These are phyloP conservation scores for Camelina neglecta DNA, from an alignment of 345 rosid genomes.

Conservation along the genomic window DNA sequence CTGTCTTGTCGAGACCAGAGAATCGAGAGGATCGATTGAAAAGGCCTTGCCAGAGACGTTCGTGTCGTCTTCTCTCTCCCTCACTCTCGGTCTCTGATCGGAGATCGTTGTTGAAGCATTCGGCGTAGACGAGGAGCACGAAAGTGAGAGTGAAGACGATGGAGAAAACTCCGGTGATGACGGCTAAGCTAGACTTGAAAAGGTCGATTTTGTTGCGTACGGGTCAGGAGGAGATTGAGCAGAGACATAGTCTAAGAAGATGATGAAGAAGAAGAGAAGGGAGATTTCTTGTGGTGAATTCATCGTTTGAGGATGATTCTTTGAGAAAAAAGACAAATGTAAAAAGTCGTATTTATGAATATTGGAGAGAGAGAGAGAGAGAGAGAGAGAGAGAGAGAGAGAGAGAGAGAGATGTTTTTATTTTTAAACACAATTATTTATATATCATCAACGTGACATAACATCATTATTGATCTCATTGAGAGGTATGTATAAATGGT, in stretches of 20 bases:
- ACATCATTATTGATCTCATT: slow-evolving; percentile 32
- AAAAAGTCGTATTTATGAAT: slow-evolving; percentile 11
- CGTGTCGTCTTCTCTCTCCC: neutral
- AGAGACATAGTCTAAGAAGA: slow-evolving; percentile 33
- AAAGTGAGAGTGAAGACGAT: slow-evolving; percentile 67
- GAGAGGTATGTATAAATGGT: slow-evolving; percentile 28
- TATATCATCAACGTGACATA: slow-evolving; percentile 36
- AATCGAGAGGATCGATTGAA: slow-evolving; percentile 50
- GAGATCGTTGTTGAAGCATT: slow-evolving; percentile 57
- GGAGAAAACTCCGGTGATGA: slow-evolving; percentile 70
- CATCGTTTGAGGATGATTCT: slow-evolving; percentile 23
- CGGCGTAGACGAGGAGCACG: slow-evolving; percentile 68
- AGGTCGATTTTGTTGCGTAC: slow-evolving; percentile 37
- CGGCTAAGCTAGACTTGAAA: slow-evolving; percentile 77
- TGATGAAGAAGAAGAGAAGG: slow-evolving; percentile 16
- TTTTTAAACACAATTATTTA: no score
- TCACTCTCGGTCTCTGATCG: slow-evolving; percentile 35
- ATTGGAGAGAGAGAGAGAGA: no score
- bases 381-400: no score
- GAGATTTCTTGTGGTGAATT: slow-evolving; percentile 23
- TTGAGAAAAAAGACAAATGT: no score
- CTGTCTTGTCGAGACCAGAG: slow-evolving; percentile 79
- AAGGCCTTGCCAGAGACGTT: slow-evolving; percentile 43
- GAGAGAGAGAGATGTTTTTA: slow-evolving; percentile 26
- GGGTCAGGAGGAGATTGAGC: slow-evolving; percentile 35